These are phyloP conservation scores for Colletotrichum eremochloae DNA, from an alignment of 2,329 filamentous ascomycete species.

Conservation along the genomic window DNA sequence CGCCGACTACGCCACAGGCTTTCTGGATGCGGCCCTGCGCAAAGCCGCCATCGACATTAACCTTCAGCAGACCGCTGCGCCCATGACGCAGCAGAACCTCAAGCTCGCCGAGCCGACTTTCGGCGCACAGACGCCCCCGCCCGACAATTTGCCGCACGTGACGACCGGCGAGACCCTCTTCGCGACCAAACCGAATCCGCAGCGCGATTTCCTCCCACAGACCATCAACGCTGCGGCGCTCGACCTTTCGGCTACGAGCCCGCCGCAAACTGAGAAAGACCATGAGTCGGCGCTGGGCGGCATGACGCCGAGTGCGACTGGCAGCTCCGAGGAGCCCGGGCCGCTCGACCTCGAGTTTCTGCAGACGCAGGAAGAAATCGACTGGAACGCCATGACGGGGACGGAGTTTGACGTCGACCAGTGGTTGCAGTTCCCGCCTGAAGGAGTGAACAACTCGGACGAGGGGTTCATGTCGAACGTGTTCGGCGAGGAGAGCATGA, in stretches of 20 bases:
- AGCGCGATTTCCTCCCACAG: conserved; percentile 49
- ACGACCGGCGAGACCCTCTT: conserved; percentile 57
- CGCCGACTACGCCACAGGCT: conserved; percentile 95
- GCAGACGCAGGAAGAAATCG: conserved; percentile 63
- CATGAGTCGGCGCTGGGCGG: conserved; percentile 54
- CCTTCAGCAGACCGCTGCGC: conserved; percentile 50
- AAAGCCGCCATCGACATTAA: conserved; percentile 84
- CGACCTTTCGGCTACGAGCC: conserved; percentile 55
- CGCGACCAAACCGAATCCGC: conserved; percentile 34
- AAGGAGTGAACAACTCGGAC: conserved; percentile 58
- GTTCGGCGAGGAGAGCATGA: conserved; percentile 46
- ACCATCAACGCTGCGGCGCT: conserved; percentile 55
- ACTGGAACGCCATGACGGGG: conserved; percentile 66
- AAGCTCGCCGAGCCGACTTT: conserved; percentile 52
- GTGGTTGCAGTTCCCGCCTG: conserved; percentile 70
- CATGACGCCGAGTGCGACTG: conserved; percentile 61
- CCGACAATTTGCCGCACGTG: conserved; percentile 63
- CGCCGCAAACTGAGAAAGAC: conserved; percentile 59
- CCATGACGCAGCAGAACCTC: conserved; percentile 51
- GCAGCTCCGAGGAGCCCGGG: conserved; percentile 57
- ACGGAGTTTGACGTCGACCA: conserved; percentile 71
- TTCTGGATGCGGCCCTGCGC: conserved; percentile 90
- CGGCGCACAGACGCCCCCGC: conserved; percentile 65
- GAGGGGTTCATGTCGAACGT: conserved; percentile 54
- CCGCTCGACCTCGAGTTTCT: conserved; percentile 62